Percentiles rank a stretch among this genome's conserved stretches.
Conservation (phyloP, 2,329 filamentous ascomycete species). For the Epichloe uncinata region DNA sequence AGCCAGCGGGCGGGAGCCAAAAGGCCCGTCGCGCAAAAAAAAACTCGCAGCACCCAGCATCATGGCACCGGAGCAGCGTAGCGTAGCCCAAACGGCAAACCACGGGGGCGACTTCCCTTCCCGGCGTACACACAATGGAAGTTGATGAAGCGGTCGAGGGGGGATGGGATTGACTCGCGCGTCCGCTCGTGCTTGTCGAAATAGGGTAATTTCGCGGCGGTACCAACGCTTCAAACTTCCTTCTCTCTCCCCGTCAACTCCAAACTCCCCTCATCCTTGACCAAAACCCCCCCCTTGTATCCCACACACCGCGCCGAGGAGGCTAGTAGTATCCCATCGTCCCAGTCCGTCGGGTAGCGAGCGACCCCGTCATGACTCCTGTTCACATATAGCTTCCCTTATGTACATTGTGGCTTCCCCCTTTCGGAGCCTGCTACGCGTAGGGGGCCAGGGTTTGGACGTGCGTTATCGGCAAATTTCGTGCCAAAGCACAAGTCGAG, state of each 20-base stretch:
- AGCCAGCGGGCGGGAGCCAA: slow-evolving; percentile 6
- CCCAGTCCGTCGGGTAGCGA: neutral
- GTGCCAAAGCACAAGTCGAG: no score
- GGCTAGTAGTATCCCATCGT: neutral
- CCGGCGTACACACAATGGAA: neutral
- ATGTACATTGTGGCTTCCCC: neutral
- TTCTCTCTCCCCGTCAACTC: no score
- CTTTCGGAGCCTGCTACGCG: neutral
- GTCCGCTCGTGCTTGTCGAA: neutral
- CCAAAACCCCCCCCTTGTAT: no score
- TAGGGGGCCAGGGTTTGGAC: neutral
- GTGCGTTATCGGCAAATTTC: neutral
- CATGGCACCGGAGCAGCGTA: no score
- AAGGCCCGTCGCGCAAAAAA: slow-evolving; percentile 7
- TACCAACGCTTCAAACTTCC: no score
- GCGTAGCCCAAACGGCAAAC: no score
- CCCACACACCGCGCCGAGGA: neutral
- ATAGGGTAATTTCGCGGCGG: no score
- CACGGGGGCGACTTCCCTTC: no score
- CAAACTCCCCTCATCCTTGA: no score
- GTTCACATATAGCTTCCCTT: neutral
- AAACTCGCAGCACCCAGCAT: neutral
- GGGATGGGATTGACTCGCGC: neutral
- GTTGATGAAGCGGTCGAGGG: neutral
- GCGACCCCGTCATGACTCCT: neutral